Evolutionary conservation across 176 grass and related monocot species (phyloP).

Genomic region (Elaeis guineensis): DNA sequence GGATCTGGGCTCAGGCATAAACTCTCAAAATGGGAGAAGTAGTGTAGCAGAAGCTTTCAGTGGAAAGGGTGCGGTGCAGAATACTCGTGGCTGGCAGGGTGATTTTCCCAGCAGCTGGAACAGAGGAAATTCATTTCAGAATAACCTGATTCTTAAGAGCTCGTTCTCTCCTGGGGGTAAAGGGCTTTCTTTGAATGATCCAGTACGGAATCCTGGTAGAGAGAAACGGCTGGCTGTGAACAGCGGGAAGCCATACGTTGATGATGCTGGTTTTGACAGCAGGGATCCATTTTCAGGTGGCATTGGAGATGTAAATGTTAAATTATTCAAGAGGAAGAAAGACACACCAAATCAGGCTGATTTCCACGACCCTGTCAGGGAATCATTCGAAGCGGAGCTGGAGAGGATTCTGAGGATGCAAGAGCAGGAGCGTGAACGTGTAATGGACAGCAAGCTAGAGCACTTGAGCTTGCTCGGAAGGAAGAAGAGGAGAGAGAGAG

Average conservation of each 20-base stretch:
- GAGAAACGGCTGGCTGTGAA: slow-evolving; percentile 37
- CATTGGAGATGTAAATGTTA: slow-evolving; percentile 54
- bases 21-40: slow-evolving; percentile 26
- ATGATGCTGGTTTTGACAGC: slow-evolving; percentile 44
- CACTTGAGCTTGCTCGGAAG: slow-evolving; percentile 58
- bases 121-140: slow-evolving; percentile 52
- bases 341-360: slow-evolving; percentile 47
- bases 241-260: slow-evolving; percentile 40
- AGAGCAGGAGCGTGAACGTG: slow-evolving; percentile 70
- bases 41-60: slow-evolving; percentile 36
- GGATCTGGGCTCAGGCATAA: slow-evolving; percentile 18
- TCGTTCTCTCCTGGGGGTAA: slow-evolving; percentile 43
- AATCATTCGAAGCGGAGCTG: slow-evolving; percentile 96
- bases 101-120: slow-evolving; percentile 58
- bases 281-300: slow-evolving; percentile 14
- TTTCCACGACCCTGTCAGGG: slow-evolving; percentile 82
- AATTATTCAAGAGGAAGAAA: slow-evolving; percentile 82
- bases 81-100: slow-evolving; percentile 9
- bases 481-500: slow-evolving; percentile 86
- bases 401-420: slow-evolving; percentile 76
- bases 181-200: slow-evolving; percentile 34
- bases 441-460: slow-evolving; percentile 64
- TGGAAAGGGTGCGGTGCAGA: slow-evolving; percentile 21
- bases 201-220: slow-evolving; percentile 36
- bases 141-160: slow-evolving; percentile 46